Evolutionary conservation across 768 basidiomycete genomes (phyloP).

Genomic region (Candolleomyces efflorescens): DNA sequence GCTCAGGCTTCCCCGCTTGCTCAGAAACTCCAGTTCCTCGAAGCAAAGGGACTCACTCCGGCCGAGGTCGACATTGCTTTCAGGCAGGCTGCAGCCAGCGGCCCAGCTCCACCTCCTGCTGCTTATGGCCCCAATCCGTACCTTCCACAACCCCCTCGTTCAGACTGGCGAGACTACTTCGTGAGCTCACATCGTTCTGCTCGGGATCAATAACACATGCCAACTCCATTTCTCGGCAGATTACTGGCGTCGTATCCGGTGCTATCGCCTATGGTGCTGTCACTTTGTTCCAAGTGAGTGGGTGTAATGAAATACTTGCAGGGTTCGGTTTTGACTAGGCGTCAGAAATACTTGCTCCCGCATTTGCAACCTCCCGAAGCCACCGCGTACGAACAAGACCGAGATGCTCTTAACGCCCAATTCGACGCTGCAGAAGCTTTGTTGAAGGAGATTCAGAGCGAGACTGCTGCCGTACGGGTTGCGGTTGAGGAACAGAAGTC

Average conservation of each 20-base stretch:
- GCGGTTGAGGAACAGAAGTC: constrained; percentile 76
- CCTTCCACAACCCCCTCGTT: constrained; percentile 37
- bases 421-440: constrained; percentile 86
- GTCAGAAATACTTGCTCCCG: constrained; percentile 85
- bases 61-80: constrained; percentile 86
- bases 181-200: constrained; percentile 44
- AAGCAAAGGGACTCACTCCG: constrained; percentile 84
- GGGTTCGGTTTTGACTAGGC: not conserved
- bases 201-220: constrained; percentile 18
- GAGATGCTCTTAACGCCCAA: constrained; percentile 78
- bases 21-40: constrained; percentile 90
- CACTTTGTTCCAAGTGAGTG: constrained; percentile 68
- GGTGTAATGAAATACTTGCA: constrained; percentile 1
- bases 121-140: constrained; percentile 41
- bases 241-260: constrained; percentile 89
- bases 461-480: constrained; percentile 65
- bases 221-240: constrained; percentile 43
- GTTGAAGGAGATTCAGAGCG: constrained; percentile 73
- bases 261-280: constrained; percentile 76
- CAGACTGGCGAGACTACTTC: constrained; percentile 99
- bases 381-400: constrained; percentile 87
- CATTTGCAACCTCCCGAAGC: constrained; percentile 85
- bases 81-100: constrained; percentile 46
- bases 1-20: constrained; percentile 73
- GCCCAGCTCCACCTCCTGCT: constrained; percentile 17